These are phyloP conservation scores for Hyaloperonospora brassicae DNA, from an alignment of 352 stramenopile genomes.

Conservation along the genomic window DNA sequence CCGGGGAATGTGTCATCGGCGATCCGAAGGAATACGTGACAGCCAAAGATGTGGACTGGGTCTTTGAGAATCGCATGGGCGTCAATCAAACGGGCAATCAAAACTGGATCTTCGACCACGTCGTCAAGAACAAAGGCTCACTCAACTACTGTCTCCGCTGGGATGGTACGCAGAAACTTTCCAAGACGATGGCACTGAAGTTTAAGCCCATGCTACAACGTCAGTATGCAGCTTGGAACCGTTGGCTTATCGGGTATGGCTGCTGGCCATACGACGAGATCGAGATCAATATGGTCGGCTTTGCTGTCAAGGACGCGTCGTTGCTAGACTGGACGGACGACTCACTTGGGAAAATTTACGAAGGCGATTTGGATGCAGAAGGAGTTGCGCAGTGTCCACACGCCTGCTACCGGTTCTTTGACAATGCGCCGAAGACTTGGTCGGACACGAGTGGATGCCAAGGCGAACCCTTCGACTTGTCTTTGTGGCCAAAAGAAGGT, in stretches of 20 bases:
- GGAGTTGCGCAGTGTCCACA: conserved; percentile 28
- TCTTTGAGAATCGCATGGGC: conserved; percentile 20
- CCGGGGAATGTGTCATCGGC: conserved; percentile 21
- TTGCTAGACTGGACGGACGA: conserved; percentile 16
- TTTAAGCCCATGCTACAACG: conserved; percentile 32
- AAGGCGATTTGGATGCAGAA: conserved; percentile 18
- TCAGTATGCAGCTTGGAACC: conserved; percentile 32
- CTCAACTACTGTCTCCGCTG: conserved; percentile 39
- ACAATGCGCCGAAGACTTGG: conserved; percentile 16
- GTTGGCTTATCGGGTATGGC: conserved; percentile 24
- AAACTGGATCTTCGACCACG: conserved; percentile 40
- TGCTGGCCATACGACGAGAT: conserved; percentile 19
- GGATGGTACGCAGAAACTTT: conserved; percentile 29
- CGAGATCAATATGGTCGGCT: conserved; percentile 19
- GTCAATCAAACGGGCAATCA: conserved; percentile 21
- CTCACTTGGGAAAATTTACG: conserved; percentile 23
- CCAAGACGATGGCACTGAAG: conserved; percentile 28
- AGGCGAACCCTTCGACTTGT: conserved; percentile 29
- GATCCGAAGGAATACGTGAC: conserved; percentile 21
- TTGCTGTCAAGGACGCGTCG: conserved; percentile 12
- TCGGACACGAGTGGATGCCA: conserved; percentile 24
- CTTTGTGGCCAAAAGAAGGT: conserved; percentile 28
- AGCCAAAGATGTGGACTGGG: conserved; percentile 11
- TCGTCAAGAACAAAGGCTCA: conserved; percentile 32
- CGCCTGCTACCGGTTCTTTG: conserved; percentile 28